Evolutionary conservation across 1,139 yeast species (phyloP).

Genomic region (Taiozyma sp.): DNA sequence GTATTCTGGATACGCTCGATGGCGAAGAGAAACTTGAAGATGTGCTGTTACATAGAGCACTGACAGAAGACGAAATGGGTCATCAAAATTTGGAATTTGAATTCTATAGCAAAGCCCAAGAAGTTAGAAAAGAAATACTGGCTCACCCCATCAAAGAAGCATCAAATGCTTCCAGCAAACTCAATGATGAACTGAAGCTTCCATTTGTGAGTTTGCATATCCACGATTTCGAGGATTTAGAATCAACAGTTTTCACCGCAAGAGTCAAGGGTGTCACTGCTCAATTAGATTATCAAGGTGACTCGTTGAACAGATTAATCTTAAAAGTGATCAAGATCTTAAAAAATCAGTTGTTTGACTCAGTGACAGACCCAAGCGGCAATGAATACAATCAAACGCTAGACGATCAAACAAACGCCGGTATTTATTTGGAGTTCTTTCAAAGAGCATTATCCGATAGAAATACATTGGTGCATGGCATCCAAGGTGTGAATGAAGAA

Average conservation of each 20-base stretch:
- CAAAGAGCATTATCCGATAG: slow-evolving; percentile 56
- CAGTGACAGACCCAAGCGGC: slow-evolving; percentile 50
- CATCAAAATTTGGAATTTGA: slow-evolving; percentile 35
- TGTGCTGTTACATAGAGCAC: slow-evolving; percentile 11
- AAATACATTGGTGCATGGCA: slow-evolving; percentile 30
- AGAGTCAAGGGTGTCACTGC: slow-evolving; percentile 22
- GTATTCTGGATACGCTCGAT: slow-evolving; percentile 1
- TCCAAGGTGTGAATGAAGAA: neutral
- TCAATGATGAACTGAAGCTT: slow-evolving; percentile 21
- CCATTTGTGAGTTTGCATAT: slow-evolving; percentile 12
- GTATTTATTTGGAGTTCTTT: slow-evolving; percentile 56
- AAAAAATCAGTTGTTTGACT: slow-evolving; percentile 39
- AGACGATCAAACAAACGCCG: slow-evolving; percentile 66
- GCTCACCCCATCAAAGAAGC: slow-evolving; percentile 33
- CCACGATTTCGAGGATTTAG: slow-evolving; percentile 8
- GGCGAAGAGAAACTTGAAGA: slow-evolving; percentile 3
- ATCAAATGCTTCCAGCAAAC: slow-evolving; percentile 23
- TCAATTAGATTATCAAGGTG: slow-evolving; percentile 53
- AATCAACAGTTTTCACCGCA: slow-evolving; percentile 15
- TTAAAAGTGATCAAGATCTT: slow-evolving; percentile 40
- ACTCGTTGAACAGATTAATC: slow-evolving; percentile 50
- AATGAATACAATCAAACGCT: slow-evolving; percentile 75
- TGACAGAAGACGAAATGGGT: slow-evolving; percentile 14
- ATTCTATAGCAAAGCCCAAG: slow-evolving; percentile 62
- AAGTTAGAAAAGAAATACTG: slow-evolving; percentile 46